These are phyloP conservation scores for Candida dubliniensis DNA, from an alignment of 1,139 yeast genomes.

Conservation along the genomic window DNA sequence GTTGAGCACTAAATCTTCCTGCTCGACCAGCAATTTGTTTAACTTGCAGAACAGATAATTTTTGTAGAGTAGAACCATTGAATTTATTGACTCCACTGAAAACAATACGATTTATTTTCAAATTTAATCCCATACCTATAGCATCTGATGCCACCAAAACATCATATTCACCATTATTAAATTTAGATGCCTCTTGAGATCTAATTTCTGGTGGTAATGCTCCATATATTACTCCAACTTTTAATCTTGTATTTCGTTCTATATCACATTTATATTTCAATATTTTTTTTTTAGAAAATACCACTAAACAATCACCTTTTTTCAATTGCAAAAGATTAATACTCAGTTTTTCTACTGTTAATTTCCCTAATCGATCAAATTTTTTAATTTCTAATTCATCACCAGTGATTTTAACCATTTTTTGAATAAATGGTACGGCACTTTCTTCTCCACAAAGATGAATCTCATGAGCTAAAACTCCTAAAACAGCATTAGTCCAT, in stretches of 20 bases:
- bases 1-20: slow-evolving; percentile 61
- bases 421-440: slow-evolving; percentile 63
- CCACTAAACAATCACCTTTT: slow-evolving; percentile 87
- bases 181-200: slow-evolving; percentile 75
- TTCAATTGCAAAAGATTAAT: slow-evolving; percentile 35
- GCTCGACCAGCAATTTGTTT: slow-evolving; percentile 98
- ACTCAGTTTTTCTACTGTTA: slow-evolving; percentile 51
- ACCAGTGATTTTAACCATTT: slow-evolving; percentile 67
- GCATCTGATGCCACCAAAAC: slow-evolving; percentile 94
- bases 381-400: slow-evolving; percentile 69
- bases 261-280: slow-evolving; percentile 63
- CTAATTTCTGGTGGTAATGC: slow-evolving; percentile 96
- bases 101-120: slow-evolving; percentile 76
- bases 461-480: slow-evolving; percentile 80
- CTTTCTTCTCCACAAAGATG: slow-evolving; percentile 94
- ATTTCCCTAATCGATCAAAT: slow-evolving; percentile 74
- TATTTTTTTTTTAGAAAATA: slow-evolving; percentile 75
- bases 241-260: slow-evolving; percentile 58
- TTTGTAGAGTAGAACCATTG: slow-evolving; percentile 56
- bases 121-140: slow-evolving; percentile 93
- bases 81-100: slow-evolving; percentile 70
- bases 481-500: slow-evolving; percentile 91
- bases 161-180: slow-evolving; percentile 75
- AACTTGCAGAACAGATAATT: slow-evolving; percentile 61
- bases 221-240: slow-evolving; percentile 91